These are phyloP conservation scores for Lipomyces sp. DNA, from an alignment of 805 yeast genomes.

Conservation along the genomic window DNA sequence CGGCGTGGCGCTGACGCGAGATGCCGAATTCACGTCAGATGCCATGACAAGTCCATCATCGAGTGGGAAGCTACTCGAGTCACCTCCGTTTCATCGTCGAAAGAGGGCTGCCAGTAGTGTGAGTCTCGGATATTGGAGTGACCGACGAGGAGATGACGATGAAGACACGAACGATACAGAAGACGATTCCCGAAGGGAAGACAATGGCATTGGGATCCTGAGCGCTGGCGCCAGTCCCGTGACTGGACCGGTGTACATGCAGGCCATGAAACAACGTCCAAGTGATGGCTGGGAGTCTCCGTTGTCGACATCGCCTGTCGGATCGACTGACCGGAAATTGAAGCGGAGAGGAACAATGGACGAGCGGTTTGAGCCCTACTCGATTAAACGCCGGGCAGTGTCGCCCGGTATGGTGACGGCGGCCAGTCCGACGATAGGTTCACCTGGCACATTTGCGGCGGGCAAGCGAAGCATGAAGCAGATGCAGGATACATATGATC, in stretches of 20 bases:
- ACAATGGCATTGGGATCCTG: background rate
- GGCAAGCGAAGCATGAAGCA: conserved; percentile 36
- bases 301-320: conserved; percentile 19
- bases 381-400: conserved; percentile 37
- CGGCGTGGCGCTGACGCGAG: background rate
- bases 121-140: conserved; percentile 7
- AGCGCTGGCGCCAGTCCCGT: conserved; percentile 9
- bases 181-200: conserved; percentile 8
- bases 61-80: conserved; percentile 9
- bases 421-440: conserved; percentile 11
- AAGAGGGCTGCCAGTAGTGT: background rate
- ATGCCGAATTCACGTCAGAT: background rate
- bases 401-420: conserved; percentile 27
- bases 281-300: conserved; percentile 22
- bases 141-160: conserved; percentile 16
- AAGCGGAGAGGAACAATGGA: conserved; percentile 31
- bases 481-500: conserved; percentile 36
- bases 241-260: conserved; percentile 8
- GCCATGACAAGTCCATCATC: background rate
- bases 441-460: conserved; percentile 27
- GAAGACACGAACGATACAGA: conserved; percentile 10
- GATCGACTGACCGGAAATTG: conserved; percentile 17
- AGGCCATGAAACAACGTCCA: conserved; percentile 14
- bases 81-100: conserved; percentile 12
- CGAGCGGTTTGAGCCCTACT: conserved; percentile 21